These are phyloP conservation scores for Solanum phureja DNA, from an alignment of 257 asterid species.

Conservation along the genomic window DNA sequence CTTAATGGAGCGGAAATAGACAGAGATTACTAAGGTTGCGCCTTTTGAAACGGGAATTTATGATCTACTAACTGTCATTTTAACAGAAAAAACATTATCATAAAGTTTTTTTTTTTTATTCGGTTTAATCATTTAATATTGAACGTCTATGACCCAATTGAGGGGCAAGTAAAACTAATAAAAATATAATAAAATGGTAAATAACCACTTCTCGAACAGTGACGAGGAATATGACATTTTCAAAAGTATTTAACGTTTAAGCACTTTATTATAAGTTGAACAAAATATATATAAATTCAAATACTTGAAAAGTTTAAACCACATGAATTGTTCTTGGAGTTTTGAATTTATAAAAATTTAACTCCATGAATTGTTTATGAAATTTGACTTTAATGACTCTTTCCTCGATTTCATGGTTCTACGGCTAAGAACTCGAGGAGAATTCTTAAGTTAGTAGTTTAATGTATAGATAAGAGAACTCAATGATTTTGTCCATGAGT, in stretches of 20 bases:
- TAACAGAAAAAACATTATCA: background rate
- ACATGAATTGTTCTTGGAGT: no score
- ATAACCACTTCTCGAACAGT: background rate
- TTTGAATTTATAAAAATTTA: no score
- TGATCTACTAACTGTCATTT: background rate
- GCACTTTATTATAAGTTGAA: background rate
- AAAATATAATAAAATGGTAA: background rate
- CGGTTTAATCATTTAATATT: background rate
- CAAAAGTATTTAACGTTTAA: background rate
- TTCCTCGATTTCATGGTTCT: no score
- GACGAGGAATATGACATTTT: background rate
- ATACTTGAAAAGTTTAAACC: no score
- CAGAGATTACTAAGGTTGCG: slow-evolving; percentile 4
- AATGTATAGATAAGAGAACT: background rate
- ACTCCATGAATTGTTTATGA: no score
- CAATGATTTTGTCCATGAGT: background rate
- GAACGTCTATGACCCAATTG: background rate
- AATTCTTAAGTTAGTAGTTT: background rate
- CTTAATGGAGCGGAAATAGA: background rate
- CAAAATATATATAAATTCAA: background rate
- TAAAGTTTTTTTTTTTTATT: background rate
- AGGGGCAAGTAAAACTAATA: background rate
- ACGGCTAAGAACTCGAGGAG: no score
- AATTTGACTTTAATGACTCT: no score
- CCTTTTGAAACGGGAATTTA: slow-evolving; percentile 12